A percentile compares a stretch with the other conserved stretches of the same genome.
Conservation (phyloP, 805 yeast genomes). For the Saccharomycopsis babjevae region DNA sequence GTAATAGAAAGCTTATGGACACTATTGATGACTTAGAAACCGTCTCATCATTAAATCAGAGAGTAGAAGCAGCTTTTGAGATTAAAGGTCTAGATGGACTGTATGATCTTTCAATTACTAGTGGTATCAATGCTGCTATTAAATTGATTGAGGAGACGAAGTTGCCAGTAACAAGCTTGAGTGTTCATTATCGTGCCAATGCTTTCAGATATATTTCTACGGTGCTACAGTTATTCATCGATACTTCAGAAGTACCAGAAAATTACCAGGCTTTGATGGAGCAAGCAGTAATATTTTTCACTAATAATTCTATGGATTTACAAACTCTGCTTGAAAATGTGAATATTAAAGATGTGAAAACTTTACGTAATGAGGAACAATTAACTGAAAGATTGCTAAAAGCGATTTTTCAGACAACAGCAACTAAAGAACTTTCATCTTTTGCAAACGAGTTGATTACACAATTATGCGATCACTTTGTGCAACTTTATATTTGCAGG, state of each 20-base stretch:
- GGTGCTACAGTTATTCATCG: slow-evolving; percentile 56
- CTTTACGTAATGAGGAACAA: slow-evolving; percentile 52
- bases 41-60: slow-evolving; percentile 47
- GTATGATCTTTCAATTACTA: slow-evolving; percentile 68
- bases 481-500: slow-evolving; percentile 66
- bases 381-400: slow-evolving; percentile 56
- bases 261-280: slow-evolving; percentile 35
- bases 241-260: slow-evolving; percentile 31
- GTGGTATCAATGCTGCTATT: slow-evolving; percentile 75
- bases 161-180: slow-evolving; percentile 19
- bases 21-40: slow-evolving; percentile 57
- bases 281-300: slow-evolving; percentile 37
- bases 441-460: slow-evolving; percentile 56
- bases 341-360: slow-evolving; percentile 36
- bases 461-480: slow-evolving; percentile 69
- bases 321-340: slow-evolving; percentile 31
- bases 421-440: slow-evolving; percentile 59
- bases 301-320: slow-evolving; percentile 27
- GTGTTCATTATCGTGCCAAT: slow-evolving; percentile 59
- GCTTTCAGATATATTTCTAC: slow-evolving; percentile 67
- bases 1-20: slow-evolving; percentile 77
- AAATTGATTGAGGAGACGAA: slow-evolving; percentile 60
- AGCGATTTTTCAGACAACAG: slow-evolving; percentile 63
- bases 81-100: slow-evolving; percentile 58
- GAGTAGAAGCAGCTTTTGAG: slow-evolving; percentile 58